A percentile compares a stretch with the other conserved stretches of the same genome.
Conservation (phyloP, 148 eudicot genomes). For the Vaccinium myrtillus region DNA sequence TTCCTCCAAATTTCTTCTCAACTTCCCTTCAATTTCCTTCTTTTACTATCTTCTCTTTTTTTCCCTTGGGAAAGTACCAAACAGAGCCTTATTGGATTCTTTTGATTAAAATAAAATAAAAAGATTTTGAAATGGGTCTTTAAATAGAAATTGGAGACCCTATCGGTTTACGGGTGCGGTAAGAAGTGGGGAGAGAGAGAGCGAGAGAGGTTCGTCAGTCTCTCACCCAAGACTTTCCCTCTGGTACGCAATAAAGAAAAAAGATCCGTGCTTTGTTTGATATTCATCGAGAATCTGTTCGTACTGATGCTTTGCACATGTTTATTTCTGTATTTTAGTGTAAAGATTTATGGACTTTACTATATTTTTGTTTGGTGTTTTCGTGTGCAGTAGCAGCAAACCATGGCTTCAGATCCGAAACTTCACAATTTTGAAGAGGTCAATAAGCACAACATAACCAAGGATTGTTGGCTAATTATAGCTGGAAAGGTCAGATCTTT, state of each 20-base stretch:
- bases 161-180: neutral
- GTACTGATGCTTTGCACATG: neutral
- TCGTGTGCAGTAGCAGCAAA: conserved; percentile 23
- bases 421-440: conserved; percentile 43
- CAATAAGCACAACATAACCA: conserved; percentile 39
- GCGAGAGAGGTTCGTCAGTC: neutral
- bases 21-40: too few species aligned
- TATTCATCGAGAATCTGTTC: neutral
- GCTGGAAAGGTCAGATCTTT: conserved; percentile 42
- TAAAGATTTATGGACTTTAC: neutral
- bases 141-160: neutral
- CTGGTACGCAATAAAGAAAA: neutral
- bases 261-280: neutral
- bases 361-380: neutral
- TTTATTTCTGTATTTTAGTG: neutral
- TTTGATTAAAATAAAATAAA: too few species aligned
- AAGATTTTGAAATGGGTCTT: neutral
- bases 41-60: too few species aligned
- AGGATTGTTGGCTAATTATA: conserved; percentile 58
- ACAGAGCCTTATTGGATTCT: too few species aligned
- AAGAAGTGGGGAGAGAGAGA: neutral
- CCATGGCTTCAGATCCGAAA: conserved; percentile 47
- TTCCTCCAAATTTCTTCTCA: too few species aligned
- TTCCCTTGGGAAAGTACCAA: too few species aligned
- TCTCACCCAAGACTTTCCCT: too few species aligned